A percentile compares a stretch with the other conserved stretches of the same genome.
Evolutionary conservation across 225 moss, liverwort and hornwort species (phyloP).

Genomic region (Rhytidiadelphus loreus): DNA sequence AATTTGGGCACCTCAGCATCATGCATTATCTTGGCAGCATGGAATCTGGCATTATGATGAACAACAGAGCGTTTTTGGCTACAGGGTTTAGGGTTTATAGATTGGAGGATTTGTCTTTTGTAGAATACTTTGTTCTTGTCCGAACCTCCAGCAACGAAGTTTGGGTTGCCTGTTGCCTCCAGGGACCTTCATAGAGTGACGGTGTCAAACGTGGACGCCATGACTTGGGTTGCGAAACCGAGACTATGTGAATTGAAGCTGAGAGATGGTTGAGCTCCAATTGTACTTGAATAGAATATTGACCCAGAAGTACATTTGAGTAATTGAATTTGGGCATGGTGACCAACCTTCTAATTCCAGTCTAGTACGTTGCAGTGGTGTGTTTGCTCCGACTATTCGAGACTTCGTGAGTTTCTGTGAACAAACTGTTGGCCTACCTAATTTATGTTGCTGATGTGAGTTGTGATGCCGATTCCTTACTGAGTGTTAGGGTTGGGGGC

Average conservation of each 20-base stretch:
- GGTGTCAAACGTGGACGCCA: background rate
- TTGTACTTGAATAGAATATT: background rate
- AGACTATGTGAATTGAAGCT: background rate
- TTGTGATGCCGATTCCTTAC: background rate
- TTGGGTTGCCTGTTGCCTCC: background rate
- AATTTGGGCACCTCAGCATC: background rate
- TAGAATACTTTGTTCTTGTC: background rate
- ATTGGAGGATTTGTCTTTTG: background rate
- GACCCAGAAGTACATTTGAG: background rate
- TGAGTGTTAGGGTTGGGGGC: too few relatives aligned
- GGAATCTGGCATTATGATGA: background rate
- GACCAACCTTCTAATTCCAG: background rate
- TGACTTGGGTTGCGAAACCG: background rate
- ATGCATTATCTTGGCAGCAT: background rate
- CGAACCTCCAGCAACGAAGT: background rate
- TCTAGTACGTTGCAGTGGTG: background rate
- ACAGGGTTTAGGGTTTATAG: background rate
- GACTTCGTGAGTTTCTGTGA: background rate
- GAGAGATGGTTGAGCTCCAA: background rate
- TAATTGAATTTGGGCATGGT: background rate
- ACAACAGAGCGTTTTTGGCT: background rate
- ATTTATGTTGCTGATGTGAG: background rate
- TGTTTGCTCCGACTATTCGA: background rate
- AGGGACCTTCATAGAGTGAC: background rate
- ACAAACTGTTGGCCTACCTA: too few relatives aligned